These are phyloP conservation scores for Verticillium nubilum DNA, from an alignment of 2,329 filamentous ascomycete genomes.

Conservation along the genomic window DNA sequence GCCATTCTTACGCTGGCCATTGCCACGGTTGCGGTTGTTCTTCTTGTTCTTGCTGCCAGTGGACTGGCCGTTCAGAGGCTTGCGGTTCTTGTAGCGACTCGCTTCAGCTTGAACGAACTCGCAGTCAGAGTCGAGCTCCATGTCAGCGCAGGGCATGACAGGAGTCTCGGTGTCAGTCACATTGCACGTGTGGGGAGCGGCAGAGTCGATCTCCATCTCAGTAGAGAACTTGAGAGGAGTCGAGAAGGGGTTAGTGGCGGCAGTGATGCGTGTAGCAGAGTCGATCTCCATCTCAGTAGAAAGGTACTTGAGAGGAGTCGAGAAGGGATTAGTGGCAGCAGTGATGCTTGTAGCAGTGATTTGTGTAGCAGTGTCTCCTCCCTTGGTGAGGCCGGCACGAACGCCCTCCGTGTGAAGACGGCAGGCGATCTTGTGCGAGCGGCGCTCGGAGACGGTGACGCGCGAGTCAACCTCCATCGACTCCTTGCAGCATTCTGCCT, in stretches of 20 bases:
- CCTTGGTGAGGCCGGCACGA: background rate
- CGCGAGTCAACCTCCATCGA: background rate
- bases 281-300: background rate
- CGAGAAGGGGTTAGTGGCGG: background rate
- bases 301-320: background rate
- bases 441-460: background rate
- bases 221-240: background rate
- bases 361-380: background rate
- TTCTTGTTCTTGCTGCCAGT: background rate
- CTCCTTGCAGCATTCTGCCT: background rate
- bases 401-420: background rate
- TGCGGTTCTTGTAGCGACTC: background rate
- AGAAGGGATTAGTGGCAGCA: background rate
- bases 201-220: background rate
- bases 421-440: background rate
- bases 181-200: background rate
- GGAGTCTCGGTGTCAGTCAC: background rate
- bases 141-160: background rate
- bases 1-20: background rate
- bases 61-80: background rate
- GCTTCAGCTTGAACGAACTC: background rate
- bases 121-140: background rate
- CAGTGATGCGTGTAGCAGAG: background rate
- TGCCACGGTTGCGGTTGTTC: background rate
- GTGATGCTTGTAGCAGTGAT: no score